Evolutionary conservation across 441 rosid genomes (phyloP), one percentile per base, ranked within the genome.

Genomic region (Populus tomentosa): DNA sequence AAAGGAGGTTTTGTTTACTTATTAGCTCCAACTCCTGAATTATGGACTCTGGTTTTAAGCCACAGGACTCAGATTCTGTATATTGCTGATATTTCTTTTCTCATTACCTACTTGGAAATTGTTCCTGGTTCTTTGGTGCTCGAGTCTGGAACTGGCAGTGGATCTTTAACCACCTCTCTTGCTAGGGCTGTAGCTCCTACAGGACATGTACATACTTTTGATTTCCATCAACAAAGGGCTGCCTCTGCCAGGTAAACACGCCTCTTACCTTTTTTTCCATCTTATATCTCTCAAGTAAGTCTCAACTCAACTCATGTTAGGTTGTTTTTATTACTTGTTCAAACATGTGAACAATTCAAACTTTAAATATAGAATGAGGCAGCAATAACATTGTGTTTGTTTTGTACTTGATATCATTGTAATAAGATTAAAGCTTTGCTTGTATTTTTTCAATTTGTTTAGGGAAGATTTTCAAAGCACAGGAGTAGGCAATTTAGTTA

Each of bases 41-140:
- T 93, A 16, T 95, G 99, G 99, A 93, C 98, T 28, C 68, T 92
- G 77, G 99, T 94, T 74, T 84, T 94, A 77, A 93, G 94, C 87
- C 99, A 93, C 82, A 86, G 97, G 88, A 95, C 98, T 56, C 97
- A 92, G 88, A 95, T 93, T 83, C 99, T 95, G 13, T 93, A 94
- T 76, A 88, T 94, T 71, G 98, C 97, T 11, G 99, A 94, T 87
- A 94, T 94, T 74, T 88, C 93, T 83, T 89, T 95, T 72, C 89
- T 92, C 73, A 83, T 91, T 14, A 90, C 85, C 89, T 92, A 85
- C 85, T 84, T 93, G 75, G 99, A 95, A 84, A 80, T 93, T 26
- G 96, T 92, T 64, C 97, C 97, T 71, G 97, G 99, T 6, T 90
- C 97, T 84, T 28, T 92, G 82, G 97, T 93, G 78, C 90, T 95